These are phyloP conservation scores for Colletotrichum zoysiae DNA, from an alignment of 2,329 filamentous ascomycete species.

Conservation along the genomic window DNA sequence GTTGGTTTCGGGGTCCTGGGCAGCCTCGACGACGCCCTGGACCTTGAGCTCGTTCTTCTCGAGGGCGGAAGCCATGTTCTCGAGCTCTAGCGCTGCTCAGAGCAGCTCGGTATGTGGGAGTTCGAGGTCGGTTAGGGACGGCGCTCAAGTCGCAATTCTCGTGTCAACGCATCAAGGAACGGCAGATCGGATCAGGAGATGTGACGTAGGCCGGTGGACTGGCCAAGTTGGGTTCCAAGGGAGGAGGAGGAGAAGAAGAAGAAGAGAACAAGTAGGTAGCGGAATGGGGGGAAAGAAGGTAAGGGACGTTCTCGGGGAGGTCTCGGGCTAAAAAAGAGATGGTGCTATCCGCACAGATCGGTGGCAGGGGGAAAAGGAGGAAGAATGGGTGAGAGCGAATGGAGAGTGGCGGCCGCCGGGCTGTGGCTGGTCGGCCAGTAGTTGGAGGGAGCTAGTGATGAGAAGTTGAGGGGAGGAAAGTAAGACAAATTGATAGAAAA, in stretches of 20 bases:
- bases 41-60: conserved; percentile 77
- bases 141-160: conserved; percentile 24
- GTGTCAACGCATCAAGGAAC: conserved; percentile 38
- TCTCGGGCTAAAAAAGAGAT: conserved; percentile 38
- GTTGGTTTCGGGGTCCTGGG: conserved; percentile 75
- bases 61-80: conserved; percentile 48
- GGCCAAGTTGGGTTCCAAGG: conserved; percentile 13
- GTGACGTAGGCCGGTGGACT: conserved; percentile 19
- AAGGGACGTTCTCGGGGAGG: conserved; percentile 32
- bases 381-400: conserved; percentile 36
- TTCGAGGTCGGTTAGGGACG: conserved; percentile 37
- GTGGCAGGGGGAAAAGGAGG: conserved; percentile 25
- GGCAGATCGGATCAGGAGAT: conserved; percentile 8
- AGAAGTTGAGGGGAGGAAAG: conserved; percentile 42
- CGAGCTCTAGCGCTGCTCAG: conserved; percentile 31
- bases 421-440: conserved; percentile 40
- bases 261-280: conserved; percentile 14
- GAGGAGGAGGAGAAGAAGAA: conserved; percentile 9
- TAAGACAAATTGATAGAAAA: conserved; percentile 17
- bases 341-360: conserved; percentile 18
- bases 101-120: conserved; percentile 22
- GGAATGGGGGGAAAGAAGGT: conserved; percentile 18
- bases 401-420: conserved; percentile 32
- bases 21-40: conserved; percentile 83
- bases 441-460: conserved; percentile 32